Conservation (phyloP, 768 basidiomycete genomes). For the Tricholomella constricta region DNA sequence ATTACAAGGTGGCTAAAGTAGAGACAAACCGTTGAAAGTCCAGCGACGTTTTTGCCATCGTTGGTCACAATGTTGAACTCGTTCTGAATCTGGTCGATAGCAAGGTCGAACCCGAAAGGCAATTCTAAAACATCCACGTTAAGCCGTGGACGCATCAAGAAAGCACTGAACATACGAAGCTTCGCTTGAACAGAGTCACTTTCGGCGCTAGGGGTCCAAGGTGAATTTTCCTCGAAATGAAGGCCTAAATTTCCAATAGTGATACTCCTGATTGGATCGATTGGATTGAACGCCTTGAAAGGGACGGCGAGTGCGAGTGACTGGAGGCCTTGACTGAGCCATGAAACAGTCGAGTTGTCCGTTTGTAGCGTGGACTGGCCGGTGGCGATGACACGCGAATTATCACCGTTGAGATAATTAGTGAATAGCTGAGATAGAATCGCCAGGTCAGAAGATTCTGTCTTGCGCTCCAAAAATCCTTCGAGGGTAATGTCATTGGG, state of each 20-base stretch:
- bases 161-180: slow-evolving; percentile 43
- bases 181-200: slow-evolving; percentile 62
- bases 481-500: slow-evolving; percentile 58
- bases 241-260: slow-evolving; percentile 61
- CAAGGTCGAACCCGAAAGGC: slow-evolving; percentile 69
- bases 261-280: slow-evolving; percentile 67
- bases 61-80: slow-evolving; percentile 57
- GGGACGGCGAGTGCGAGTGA: slow-evolving; percentile 63
- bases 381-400: slow-evolving; percentile 57
- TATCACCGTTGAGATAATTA: slow-evolving; percentile 66
- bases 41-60: slow-evolving; percentile 54
- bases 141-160: neutral
- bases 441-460: slow-evolving; percentile 42
- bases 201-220: slow-evolving; percentile 60
- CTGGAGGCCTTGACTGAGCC: slow-evolving; percentile 65
- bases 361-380: slow-evolving; percentile 60
- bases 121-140: slow-evolving; percentile 42
- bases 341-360: slow-evolving; percentile 59
- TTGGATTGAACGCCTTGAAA: slow-evolving; percentile 50
- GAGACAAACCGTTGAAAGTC: slow-evolving; percentile 53
- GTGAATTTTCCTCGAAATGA: slow-evolving; percentile 49
- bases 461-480: slow-evolving; percentile 59
- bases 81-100: slow-evolving; percentile 64
- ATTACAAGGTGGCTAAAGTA: neutral
- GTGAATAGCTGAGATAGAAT: slow-evolving; percentile 67